A percentile compares a stretch with the other conserved stretches of the same genome.
phyloP scores from a whole-genome alignment of 805 yeast species.

The Kluyveromyces lactis region DNA sequence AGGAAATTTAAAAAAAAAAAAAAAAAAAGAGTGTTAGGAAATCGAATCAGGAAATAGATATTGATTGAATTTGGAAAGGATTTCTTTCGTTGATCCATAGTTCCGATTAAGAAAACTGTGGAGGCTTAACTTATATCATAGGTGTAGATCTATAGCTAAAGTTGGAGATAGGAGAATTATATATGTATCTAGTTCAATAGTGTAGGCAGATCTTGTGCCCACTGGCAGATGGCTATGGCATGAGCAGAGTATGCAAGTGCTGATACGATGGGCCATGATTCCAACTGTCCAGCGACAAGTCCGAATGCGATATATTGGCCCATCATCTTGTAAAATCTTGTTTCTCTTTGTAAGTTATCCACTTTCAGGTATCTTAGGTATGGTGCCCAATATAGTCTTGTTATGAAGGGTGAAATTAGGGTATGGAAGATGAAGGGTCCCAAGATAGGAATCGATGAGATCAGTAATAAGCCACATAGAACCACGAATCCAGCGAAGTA shows the following conservation, averaged over 20 bases:
- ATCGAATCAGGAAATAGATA: no score
- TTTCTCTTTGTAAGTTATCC: constrained; percentile 5
- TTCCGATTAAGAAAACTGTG: no score
- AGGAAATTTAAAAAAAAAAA: no score
- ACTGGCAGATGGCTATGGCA: constrained; percentile 2
- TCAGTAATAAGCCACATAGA: constrained; percentile 10
- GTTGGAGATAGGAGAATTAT: no score
- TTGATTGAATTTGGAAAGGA: no score
- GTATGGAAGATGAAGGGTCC: constrained; percentile 25
- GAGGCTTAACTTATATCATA: no score
- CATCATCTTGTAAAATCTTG: constrained; percentile 16
- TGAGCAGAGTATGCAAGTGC: constrained; percentile 6
- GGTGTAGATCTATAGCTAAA: no score
- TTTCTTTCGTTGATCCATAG: no score
- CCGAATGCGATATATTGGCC: constrained; percentile 27
- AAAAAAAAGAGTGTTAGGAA: no score
- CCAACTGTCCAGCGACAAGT: constrained; percentile 21
- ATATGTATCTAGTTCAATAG: no score
- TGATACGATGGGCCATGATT: constrained; percentile 18
- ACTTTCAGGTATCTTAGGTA: constrained; percentile 5
- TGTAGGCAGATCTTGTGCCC: neutral
- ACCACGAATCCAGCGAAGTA: constrained; percentile 13
- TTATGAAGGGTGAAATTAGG: constrained; percentile 21
- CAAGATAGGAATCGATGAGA: constrained; percentile 22
- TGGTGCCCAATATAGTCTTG: constrained; percentile 21